A percentile compares a stretch with the other conserved stretches of the same genome.
These are phyloP conservation scores for Trypanosoma platydactyli DNA, from an alignment of 208 protist genomes.

Conservation along the genomic window DNA sequence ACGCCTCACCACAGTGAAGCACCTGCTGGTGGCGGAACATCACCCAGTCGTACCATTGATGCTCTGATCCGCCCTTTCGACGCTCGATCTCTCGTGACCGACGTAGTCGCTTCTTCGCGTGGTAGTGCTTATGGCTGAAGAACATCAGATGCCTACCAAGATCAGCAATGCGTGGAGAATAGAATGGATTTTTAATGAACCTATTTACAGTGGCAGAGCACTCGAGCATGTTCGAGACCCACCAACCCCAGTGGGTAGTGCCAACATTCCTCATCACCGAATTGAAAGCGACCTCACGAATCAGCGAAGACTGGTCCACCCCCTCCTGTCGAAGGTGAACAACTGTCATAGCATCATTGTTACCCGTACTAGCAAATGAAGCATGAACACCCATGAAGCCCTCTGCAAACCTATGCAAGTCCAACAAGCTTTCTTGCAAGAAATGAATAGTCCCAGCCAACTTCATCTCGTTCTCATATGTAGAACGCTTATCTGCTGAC, in stretches of 20 bases:
- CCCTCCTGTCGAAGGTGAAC: slow-evolving; percentile 81
- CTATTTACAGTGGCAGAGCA: slow-evolving; percentile 64
- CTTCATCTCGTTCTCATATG: slow-evolving; percentile 76
- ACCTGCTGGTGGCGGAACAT: slow-evolving; percentile 88
- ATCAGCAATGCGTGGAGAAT: slow-evolving; percentile 85
- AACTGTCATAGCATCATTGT: slow-evolving; percentile 36
- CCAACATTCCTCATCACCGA: slow-evolving; percentile 84
- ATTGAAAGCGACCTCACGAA: slow-evolving; percentile 81
- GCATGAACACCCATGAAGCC: slow-evolving; percentile 65
- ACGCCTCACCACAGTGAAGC: slow-evolving; percentile 87
- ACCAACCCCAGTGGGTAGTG: slow-evolving; percentile 91
- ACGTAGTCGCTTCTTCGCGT: slow-evolving; percentile 66
- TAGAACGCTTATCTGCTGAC: slow-evolving; percentile 29
- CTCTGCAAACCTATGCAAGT: slow-evolving; percentile 55
- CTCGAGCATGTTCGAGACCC: slow-evolving; percentile 68
- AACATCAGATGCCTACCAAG: slow-evolving; percentile 87
- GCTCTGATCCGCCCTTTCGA: slow-evolving; percentile 77
- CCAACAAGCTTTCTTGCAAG: slow-evolving; percentile 65
- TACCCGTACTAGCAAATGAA: slow-evolving; percentile 53
- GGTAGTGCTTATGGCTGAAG: slow-evolving; percentile 89
- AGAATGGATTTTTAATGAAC: slow-evolving; percentile 86
- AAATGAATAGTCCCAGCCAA: slow-evolving; percentile 79
- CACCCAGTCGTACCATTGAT: slow-evolving; percentile 90
- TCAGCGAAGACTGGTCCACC: slow-evolving; percentile 63
- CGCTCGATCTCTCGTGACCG: slow-evolving; percentile 80